Base-by-base conservation (phyloP, 176 grass and related monocot genomes). In the Lolium perenne region DNA sequence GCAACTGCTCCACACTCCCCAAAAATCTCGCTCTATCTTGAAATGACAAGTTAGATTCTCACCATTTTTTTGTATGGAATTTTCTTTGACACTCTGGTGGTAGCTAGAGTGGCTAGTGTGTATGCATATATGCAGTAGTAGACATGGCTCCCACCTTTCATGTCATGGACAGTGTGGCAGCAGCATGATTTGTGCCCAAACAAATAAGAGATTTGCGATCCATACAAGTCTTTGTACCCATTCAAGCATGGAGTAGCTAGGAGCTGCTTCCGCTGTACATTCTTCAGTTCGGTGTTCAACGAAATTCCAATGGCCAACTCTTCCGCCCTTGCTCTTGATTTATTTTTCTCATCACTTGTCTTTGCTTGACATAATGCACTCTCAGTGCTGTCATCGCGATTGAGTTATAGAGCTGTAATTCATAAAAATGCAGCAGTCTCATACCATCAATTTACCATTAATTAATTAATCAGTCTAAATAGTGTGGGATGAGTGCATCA, bases 1-100 rank as follows among this genome's bases (percentile, higher is more conserved):
- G 85, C 80, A 87, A 87, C 89, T 84, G 81, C 85, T 76, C 83
- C 80, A 76, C 79, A 76, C 76, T 84, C 74, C 16, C 58, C 18
- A 45, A 3, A 46, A 26, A 40, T 80, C 60, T 66, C n/a, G 32
- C 43, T 70, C 61, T 57, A 14, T 26, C 12, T 53, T 53, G 45
- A 35, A 35, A 74, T 72, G 16, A 79, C 51, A 83, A 66, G 65
- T 79, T 75, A 38, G 65, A 79, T 79, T 64, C 56, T 66, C 64
- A 38, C 21, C 25, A 69, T n/a, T 13, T 14, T 50, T n/a, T 1
- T 62, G 20, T 7, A 25, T 79, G n/a, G 61, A 8, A 15, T 25
- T 74, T 50, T 74, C 45, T 49, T 74, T 50, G 12, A 9, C 46
- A 16, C 13, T 75, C 21, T 35, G 41, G 45, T 46, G 43, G 43